Percentiles rank a stretch among this genome's conserved stretches.
Conservation (phyloP, 371 early-diverging fungal species). For the Choanephora cucurbitarum region DNA sequence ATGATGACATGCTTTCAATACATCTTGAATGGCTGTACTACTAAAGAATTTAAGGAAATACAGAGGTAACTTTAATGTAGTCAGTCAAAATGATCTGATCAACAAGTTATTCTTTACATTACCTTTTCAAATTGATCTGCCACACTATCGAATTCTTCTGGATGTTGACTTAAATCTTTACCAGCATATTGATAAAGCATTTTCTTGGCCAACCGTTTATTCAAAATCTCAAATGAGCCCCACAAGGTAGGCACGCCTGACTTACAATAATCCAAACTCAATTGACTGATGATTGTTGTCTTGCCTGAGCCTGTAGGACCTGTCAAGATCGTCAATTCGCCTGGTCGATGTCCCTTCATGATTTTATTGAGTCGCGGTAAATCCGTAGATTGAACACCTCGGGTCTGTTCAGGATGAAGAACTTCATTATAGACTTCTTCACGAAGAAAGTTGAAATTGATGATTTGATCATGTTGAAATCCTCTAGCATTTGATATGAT, state of each 20-base stretch:
- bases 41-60: conserved; percentile 81
- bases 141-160: conserved; percentile 56
- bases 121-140: conserved; percentile 69
- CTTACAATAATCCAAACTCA: conserved; percentile 72
- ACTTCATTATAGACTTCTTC: conserved; percentile 71
- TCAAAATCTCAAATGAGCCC: conserved; percentile 83
- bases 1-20: conserved; percentile 71
- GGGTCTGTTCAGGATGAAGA: conserved; percentile 64
- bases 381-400: conserved; percentile 63
- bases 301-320: conserved; percentile 81
- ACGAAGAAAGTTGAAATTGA: conserved; percentile 60
- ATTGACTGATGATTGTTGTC: conserved; percentile 76
- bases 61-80: conserved; percentile 73
- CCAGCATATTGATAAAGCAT: conserved; percentile 75
- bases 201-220: conserved; percentile 67
- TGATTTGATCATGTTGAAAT: conserved; percentile 66
- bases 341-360: conserved; percentile 76
- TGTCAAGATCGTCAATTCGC: conserved; percentile 75
- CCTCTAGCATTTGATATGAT: conserved; percentile 47
- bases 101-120: too few relatives aligned
- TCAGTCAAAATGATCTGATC: too few relatives aligned
- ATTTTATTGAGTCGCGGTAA: conserved; percentile 62
- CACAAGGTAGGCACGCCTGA: conserved; percentile 78
- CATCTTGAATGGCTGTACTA: conserved; percentile 66
- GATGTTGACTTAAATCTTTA: conserved; percentile 49